A percentile compares a stretch with the other conserved stretches of the same genome.
Conservation (phyloP, 148 eudicot species). For the Camellia granthamiana region DNA sequence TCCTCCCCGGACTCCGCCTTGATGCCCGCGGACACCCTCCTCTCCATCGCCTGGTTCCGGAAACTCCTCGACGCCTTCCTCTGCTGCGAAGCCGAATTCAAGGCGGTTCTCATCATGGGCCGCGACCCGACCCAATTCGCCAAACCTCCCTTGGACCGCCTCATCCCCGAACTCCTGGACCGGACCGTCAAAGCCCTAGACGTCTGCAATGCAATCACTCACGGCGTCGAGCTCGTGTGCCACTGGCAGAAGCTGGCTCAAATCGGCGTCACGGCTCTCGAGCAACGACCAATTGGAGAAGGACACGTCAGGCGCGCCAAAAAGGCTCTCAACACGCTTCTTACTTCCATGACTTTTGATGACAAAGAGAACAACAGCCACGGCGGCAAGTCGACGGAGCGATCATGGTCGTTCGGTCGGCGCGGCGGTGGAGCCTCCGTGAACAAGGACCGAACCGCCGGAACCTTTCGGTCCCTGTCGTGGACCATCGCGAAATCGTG, state of each 20-base stretch:
- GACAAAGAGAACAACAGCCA: constrained; percentile 45
- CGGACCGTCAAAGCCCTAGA: constrained; percentile 74
- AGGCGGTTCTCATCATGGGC: constrained; percentile 62
- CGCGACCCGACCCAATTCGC: constrained; percentile 57
- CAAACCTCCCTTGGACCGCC: constrained; percentile 69
- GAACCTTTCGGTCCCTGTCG: constrained; percentile 58
- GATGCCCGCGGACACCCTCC: constrained; percentile 21
- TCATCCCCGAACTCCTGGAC: constrained; percentile 67
- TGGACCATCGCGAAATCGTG: constrained; percentile 69
- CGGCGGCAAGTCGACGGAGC: constrained; percentile 57
- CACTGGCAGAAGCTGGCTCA: constrained; percentile 61
- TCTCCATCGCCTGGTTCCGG: constrained; percentile 74
- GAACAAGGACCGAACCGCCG: constrained; percentile 34
- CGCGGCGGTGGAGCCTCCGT: constrained; percentile 29
- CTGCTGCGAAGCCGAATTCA: constrained; percentile 85
- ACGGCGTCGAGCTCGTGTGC: constrained; percentile 60
- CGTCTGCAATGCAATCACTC: constrained; percentile 71
- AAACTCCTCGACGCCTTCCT: constrained; percentile 72
- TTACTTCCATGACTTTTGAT: constrained; percentile 58
- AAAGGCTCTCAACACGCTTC: constrained; percentile 53
- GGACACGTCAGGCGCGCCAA: constrained; percentile 74
- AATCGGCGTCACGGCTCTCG: constrained; percentile 62
- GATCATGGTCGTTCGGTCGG: constrained; percentile 72
- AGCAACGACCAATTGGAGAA: constrained; percentile 61
- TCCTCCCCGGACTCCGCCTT: neutral